A percentile compares a stretch with the other conserved stretches of the same genome.
Evolutionary conservation across 2,329 filamentous ascomycete species (phyloP).

Genomic region (Cercospora citrullina): DNA sequence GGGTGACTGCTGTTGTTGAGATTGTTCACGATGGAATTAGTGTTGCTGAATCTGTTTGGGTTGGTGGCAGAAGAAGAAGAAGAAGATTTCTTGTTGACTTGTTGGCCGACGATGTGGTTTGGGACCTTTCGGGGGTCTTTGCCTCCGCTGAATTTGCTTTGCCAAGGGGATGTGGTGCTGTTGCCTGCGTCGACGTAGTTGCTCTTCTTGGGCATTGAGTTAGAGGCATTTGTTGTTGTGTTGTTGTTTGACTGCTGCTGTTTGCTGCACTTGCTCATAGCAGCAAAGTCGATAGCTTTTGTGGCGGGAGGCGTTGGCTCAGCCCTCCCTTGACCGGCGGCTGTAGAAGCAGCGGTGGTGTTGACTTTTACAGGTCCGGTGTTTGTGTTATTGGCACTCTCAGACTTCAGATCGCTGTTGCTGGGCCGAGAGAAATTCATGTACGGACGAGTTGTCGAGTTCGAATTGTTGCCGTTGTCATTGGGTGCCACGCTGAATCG

Average conservation of each 20-base stretch:
- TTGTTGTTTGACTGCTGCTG: background rate
- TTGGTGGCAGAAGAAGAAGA: background rate
- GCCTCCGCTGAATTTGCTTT: background rate
- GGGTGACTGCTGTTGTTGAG: background rate
- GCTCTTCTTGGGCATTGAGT: background rate
- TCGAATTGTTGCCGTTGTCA: background rate
- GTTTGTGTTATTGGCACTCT: background rate
- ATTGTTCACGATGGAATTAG: background rate
- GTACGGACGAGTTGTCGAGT: background rate
- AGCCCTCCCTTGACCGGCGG: background rate
- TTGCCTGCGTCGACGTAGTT: constrained; percentile 9
- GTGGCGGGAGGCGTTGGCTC: background rate
- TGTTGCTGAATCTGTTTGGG: constrained; percentile 5
- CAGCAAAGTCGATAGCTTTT: background rate
- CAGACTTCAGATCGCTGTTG: background rate
- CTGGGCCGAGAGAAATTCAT: background rate
- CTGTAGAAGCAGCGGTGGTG: background rate
- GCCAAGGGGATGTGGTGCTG: constrained; percentile 2
- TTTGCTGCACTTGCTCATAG: background rate
- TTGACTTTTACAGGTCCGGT: background rate
- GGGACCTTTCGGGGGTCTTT: background rate
- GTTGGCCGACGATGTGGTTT: background rate
- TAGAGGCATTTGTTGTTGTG: background rate
- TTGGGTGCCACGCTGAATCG: background rate
- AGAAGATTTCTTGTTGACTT: background rate